These are phyloP conservation scores for Chamaecrista fasciculata DNA, from an alignment of 306 rosid genomes.

Conservation along the genomic window DNA sequence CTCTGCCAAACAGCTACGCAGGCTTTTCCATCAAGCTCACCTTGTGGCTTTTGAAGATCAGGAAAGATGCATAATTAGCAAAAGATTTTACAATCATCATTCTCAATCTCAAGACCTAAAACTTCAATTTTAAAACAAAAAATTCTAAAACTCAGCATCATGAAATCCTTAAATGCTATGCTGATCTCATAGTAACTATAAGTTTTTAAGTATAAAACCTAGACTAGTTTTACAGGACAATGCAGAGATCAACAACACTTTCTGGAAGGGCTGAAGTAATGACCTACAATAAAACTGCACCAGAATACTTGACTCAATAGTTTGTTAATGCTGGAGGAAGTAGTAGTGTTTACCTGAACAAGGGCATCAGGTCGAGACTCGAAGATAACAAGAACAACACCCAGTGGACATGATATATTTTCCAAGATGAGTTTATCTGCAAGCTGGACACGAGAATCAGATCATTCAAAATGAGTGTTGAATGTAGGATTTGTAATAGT, in stretches of 20 bases:
- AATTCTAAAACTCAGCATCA: slow-evolving; percentile 11
- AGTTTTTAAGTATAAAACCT: not conserved
- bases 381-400: slow-evolving; percentile 76
- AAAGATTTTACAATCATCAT: slow-evolving; percentile 9
- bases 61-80: slow-evolving; percentile 61
- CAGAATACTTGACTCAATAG: too few species aligned
- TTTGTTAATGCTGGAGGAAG: slow-evolving; percentile 9
- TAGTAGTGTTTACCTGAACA: slow-evolving; percentile 64
- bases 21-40: slow-evolving; percentile 85
- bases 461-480: slow-evolving; percentile 23
- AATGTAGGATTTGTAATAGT: not conserved
- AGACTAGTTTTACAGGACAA: not conserved
- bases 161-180: slow-evolving; percentile 17
- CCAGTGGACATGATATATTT: slow-evolving; percentile 70
- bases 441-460: slow-evolving; percentile 51
- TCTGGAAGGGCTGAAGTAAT: slow-evolving; percentile 73
- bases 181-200: too few species aligned
- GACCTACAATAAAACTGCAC: slow-evolving; percentile 57
- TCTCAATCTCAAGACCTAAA: not conserved
- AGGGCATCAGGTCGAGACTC: slow-evolving; percentile 99
- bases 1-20: slow-evolving; percentile 98
- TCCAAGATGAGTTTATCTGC: slow-evolving; percentile 75
- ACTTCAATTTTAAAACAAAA: too few species aligned
- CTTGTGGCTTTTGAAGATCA: slow-evolving; percentile 84
- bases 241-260: slow-evolving; percentile 36